A percentile compares a stretch with the other conserved stretches of the same genome.
phyloP scores from a whole-genome alignment of 2,329 filamentous ascomycete genomes.

The Ophiostoma novo-ulmi region DNA sequence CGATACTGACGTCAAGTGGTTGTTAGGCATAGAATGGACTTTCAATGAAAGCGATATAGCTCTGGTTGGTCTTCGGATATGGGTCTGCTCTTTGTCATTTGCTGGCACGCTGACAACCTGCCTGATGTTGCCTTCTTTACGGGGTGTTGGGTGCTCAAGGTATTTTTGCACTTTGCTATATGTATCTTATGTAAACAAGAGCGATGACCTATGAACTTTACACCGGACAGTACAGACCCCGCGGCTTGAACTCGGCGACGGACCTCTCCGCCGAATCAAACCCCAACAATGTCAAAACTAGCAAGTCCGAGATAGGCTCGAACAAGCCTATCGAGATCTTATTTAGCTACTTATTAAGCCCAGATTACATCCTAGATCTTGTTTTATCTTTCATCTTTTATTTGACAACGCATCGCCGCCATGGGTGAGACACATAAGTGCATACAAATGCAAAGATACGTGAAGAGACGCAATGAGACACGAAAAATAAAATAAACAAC shows the following conservation, averaged over 20 bases:
- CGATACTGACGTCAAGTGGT: too few species aligned
- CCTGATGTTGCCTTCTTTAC: too few species aligned
- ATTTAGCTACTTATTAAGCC: not conserved
- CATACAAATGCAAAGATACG: not conserved
- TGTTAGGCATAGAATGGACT: too few species aligned
- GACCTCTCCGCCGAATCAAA: not conserved
- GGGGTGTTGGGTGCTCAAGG: too few species aligned
- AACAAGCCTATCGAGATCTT: not conserved
- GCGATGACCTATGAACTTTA: too few species aligned
- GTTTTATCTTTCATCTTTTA: not conserved
- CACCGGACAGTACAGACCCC: too few species aligned
- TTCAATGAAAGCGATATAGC: too few species aligned
- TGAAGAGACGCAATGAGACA: not conserved
- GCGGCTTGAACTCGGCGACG: not conserved
- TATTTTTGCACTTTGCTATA: too few species aligned
- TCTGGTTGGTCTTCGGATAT: not conserved
- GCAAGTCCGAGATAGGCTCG: too few species aligned
- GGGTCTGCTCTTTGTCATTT: not conserved
- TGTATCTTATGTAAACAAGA: too few species aligned
- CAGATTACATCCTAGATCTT: not conserved
- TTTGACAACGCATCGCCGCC: not conserved
- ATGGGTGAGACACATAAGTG: not conserved
- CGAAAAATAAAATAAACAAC: not conserved
- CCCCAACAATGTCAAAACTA: too few species aligned
- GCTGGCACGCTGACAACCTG: too few species aligned